phyloP scores from a whole-genome alignment of 1,284 basidiomycete genomes.

The Sporisorium scitamineum region DNA sequence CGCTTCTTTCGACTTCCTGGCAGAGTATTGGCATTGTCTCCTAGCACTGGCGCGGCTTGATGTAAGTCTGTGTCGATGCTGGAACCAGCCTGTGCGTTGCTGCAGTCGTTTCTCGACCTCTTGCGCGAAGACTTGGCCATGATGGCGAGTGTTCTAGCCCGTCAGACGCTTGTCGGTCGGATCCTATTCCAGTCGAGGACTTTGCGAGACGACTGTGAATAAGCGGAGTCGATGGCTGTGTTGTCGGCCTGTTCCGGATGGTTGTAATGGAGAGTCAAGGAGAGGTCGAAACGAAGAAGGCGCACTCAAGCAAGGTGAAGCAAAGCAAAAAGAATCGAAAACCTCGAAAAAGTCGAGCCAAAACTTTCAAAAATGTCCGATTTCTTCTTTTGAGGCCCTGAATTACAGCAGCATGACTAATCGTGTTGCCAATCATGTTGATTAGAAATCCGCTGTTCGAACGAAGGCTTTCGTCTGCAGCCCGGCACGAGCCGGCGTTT shows the following conservation, averaged over 20 bases:
- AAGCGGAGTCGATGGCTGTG: not conserved
- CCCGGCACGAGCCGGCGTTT: slow-evolving; percentile 12
- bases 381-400: slow-evolving; percentile 2
- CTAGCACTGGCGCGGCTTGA: slow-evolving; percentile 19
- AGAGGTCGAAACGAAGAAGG: not conserved
- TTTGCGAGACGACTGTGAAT: no score
- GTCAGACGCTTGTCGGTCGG: not conserved
- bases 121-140: slow-evolving; percentile 34
- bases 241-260: not conserved
- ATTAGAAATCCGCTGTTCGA: slow-evolving; percentile 20
- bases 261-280: not conserved
- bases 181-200: not conserved
- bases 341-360: slow-evolving; percentile 8
- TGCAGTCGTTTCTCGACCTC: slow-evolving; percentile 34
- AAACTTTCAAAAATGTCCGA: slow-evolving; percentile 14
- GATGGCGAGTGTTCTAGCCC: slow-evolving; percentile 4
- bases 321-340: not conserved
- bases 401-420: slow-evolving; percentile 19
- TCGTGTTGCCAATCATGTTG: not conserved
- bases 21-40: slow-evolving; percentile 16
- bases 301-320: not conserved
- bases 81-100: slow-evolving; percentile 1
- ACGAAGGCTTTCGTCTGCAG: not conserved
- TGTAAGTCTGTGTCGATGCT: not conserved
- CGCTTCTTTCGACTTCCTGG: slow-evolving; percentile 45